These are phyloP conservation scores for Hypoxylon sp. DNA, from an alignment of 2,329 filamentous ascomycete species.

Conservation along the genomic window DNA sequence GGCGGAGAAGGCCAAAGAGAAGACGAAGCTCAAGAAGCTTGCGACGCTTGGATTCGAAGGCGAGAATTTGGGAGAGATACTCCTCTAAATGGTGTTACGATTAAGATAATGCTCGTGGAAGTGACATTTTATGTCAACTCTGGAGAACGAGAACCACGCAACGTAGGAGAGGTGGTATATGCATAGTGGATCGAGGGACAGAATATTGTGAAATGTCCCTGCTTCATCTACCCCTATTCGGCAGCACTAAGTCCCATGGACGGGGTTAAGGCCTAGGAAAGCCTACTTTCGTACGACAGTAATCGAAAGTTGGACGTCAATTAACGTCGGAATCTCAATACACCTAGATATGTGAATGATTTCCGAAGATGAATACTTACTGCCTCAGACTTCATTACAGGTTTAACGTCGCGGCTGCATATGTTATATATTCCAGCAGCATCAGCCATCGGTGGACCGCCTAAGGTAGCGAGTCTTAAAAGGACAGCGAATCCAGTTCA, in stretches of 20 bases:
- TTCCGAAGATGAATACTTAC: not conserved
- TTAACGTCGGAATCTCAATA: conserved; percentile 1
- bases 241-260: conserved; percentile 16
- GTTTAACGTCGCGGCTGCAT: not conserved
- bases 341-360: not conserved
- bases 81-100: conserved; percentile 59
- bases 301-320: conserved; percentile 2
- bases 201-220: conserved; percentile 75
- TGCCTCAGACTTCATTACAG: not conserved
- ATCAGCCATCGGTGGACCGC: not conserved
- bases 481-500: not conserved
- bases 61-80: conserved; percentile 81
- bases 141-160: conserved; percentile 9
- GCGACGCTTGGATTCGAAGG: conserved; percentile 87
- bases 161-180: conserved; percentile 20
- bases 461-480: not conserved
- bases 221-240: conserved; percentile 24
- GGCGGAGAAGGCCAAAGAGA: conserved; percentile 79
- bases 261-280: conserved; percentile 7
- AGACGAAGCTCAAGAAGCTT: conserved; percentile 77
- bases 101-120: not conserved
- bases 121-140: not conserved
- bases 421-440: not conserved
- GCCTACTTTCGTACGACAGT: conserved; percentile 10
- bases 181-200: conserved; percentile 55